Evolutionary conservation across 441 rosid species (phyloP).

Genomic region (Daphne laureola): DNA sequence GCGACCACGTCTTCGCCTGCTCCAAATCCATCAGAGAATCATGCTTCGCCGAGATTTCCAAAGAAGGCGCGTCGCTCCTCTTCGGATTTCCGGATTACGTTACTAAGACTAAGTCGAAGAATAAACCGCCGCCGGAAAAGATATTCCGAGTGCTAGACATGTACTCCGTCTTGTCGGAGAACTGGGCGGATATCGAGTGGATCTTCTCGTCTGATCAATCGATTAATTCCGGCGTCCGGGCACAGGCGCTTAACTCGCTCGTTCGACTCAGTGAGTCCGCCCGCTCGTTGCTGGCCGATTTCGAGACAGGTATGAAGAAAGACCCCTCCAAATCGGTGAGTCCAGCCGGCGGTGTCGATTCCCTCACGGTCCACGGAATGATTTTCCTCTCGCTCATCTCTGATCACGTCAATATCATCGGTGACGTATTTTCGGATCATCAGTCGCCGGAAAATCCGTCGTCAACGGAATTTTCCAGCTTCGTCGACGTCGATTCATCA

Average conservation of each 20-base stretch:
- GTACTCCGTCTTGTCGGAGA: conserved; percentile 37
- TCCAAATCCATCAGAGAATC: conserved; percentile 53
- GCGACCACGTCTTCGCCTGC: conserved; percentile 54
- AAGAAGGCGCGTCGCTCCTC: conserved; percentile 49
- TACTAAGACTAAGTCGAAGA: conserved; percentile 43
- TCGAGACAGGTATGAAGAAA: conserved; percentile 47
- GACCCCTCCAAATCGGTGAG: conserved; percentile 38
- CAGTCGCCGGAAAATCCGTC: conserved; percentile 32
- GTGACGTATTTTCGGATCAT: conserved; percentile 40
- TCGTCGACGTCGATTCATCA: conserved; percentile 26
- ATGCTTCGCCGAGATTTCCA: conserved; percentile 53
- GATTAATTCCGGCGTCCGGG: conserved; percentile 26
- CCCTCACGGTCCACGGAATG: conserved; percentile 43
- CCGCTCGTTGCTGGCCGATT: conserved; percentile 27
- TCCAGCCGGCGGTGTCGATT: conserved; percentile 51
- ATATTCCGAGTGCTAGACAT: conserved; percentile 53
- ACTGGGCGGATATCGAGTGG: conserved; percentile 42
- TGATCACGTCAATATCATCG: conserved; percentile 48
- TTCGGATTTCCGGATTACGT: conserved; percentile 57
- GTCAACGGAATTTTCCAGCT: conserved; percentile 33
- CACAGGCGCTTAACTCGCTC: conserved; percentile 49
- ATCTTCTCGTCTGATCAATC: conserved; percentile 49
- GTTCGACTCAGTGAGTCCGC: conserved; percentile 40
- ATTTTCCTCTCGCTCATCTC: conserved; percentile 45
- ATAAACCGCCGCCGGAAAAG: conserved; percentile 36